Base-by-base conservation (phyloP, 1,284 basidiomycete species). In the Bjerkandera adusta region DNA sequence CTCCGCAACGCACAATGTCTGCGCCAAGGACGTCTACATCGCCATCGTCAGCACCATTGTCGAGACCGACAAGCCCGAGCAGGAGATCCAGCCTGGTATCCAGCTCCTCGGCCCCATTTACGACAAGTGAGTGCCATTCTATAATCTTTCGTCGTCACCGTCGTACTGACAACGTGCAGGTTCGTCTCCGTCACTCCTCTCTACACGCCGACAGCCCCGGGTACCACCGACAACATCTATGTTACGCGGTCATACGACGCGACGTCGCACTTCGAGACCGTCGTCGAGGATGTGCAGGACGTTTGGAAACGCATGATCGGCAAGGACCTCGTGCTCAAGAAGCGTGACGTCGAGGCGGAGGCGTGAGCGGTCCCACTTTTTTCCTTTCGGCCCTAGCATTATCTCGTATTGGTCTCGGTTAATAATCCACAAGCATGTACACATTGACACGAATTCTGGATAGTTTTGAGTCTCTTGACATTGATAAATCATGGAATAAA, bases 21-120 rank as follows among this genome's bases (percentile, higher is more conserved):
- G 93, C 57, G 91, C 96, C 5, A 91, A 92, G 68, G 92, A 94
- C 63, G 72, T 97, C 54, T 95, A 94, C 68, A 82, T 99, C 57
- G 97, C 94, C 25, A 98, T 98, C 58, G 97, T 99, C 55, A 97
- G 94, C 56, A 99, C 97, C 25, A 91, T 99, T 57, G 96, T 99
- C 44, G 97, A 99, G 76, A 98, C 96, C 1, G 80, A 85, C 64
- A 85, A 79, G 53, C 97, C 97, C 26, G 96, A 99, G 69, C 76
- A 84, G 29, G 97, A 99, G 73, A 92, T 99, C 55, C 71, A 75
- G 20, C 92, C 96, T 36, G 97, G 92, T 61, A 82, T 99, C 50
- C 83, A 90, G 59, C 83, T 99, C 33, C 83, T 99, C 36, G 97
- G 97, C 6, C 82, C 88, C 33, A 94, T 99, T 60, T 79, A 90